Conservation (phyloP, 2,329 filamentous ascomycete genomes). For the Nectriaceae sp. region DNA sequence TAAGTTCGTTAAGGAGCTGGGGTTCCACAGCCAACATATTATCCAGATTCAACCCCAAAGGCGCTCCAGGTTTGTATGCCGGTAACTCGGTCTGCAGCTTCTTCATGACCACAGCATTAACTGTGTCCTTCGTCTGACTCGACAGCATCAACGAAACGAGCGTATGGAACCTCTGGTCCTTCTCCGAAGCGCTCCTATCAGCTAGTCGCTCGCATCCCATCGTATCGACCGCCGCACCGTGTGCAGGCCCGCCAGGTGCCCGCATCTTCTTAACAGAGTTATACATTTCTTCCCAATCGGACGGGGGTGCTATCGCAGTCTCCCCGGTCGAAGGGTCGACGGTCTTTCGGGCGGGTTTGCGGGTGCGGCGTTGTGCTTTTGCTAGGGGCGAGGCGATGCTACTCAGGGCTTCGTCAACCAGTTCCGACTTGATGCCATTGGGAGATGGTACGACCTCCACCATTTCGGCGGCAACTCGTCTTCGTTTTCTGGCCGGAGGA, state of each 20-base stretch:
- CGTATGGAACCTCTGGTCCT: conserved; percentile 77
- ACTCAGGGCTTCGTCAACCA: conserved; percentile 28
- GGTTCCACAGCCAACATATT: conserved; percentile 76
- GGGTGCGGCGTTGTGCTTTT: conserved; percentile 33
- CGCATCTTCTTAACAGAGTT: conserved; percentile 77
- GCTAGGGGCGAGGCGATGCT: conserved; percentile 26
- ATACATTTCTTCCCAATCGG: conserved; percentile 86
- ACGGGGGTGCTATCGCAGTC: conserved; percentile 57
- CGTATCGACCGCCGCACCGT: conserved; percentile 88
- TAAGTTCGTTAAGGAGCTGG: conserved; percentile 67
- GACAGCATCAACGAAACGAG: conserved; percentile 88
- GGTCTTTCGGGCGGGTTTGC: conserved; percentile 50
- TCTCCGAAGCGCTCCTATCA: conserved; percentile 47
- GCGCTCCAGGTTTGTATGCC: conserved; percentile 46
- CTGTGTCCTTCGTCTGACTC: conserved; percentile 90
- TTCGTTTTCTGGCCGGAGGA: conserved; percentile 33
- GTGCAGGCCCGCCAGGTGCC: conserved; percentile 51
- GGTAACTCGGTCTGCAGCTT: conserved; percentile 74
- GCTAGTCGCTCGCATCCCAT: conserved; percentile 91
- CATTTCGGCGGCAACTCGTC: conserved; percentile 23
- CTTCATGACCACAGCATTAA: conserved; percentile 81
- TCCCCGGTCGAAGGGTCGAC: conserved; percentile 43
- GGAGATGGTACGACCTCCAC: conserved; percentile 13
- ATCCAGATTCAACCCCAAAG: conserved; percentile 66
- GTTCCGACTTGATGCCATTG: conserved; percentile 42